Conservation (phyloP, 106 monocot genomes). For the Chionographis japonica region DNA sequence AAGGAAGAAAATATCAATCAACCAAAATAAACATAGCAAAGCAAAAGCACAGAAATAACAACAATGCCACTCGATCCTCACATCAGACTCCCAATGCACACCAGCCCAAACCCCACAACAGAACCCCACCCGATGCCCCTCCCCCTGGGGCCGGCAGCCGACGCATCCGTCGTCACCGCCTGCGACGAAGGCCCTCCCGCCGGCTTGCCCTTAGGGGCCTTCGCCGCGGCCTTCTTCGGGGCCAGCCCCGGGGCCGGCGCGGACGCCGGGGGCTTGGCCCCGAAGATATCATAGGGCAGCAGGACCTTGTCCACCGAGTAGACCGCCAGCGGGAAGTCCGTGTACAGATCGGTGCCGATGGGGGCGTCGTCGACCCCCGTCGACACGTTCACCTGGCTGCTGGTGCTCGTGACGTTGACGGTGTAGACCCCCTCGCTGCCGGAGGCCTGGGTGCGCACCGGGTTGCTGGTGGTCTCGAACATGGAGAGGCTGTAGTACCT, state of each 20-base stretch:
- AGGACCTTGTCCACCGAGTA: slow-evolving; percentile 75
- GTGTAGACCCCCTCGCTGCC: slow-evolving; percentile 39
- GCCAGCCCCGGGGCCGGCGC: slow-evolving; percentile 5
- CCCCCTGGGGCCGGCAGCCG: background rate
- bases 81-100: background rate
- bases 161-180: background rate
- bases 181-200: background rate
- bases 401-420: slow-evolving; percentile 56
- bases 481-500: slow-evolving; percentile 43
- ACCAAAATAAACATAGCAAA: background rate
- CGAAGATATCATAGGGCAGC: slow-evolving; percentile 49
- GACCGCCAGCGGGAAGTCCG: slow-evolving; percentile 58
- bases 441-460: slow-evolving; percentile 61
- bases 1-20: background rate
- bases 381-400: slow-evolving; percentile 57
- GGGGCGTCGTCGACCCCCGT: slow-evolving; percentile 50
- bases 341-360: slow-evolving; percentile 36
- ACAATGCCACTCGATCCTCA: background rate
- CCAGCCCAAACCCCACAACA: background rate
- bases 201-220: background rate
- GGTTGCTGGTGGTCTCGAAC: slow-evolving; percentile 77
- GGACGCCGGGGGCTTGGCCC: slow-evolving; percentile 18
- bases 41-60: background rate
- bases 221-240: background rate
- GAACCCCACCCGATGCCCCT: background rate